A percentile compares a stretch with the other conserved stretches of the same genome.
These are phyloP conservation scores for Fusarium sp. DNA, from an alignment of 2,329 filamentous ascomycete genomes.

Conservation along the genomic window DNA sequence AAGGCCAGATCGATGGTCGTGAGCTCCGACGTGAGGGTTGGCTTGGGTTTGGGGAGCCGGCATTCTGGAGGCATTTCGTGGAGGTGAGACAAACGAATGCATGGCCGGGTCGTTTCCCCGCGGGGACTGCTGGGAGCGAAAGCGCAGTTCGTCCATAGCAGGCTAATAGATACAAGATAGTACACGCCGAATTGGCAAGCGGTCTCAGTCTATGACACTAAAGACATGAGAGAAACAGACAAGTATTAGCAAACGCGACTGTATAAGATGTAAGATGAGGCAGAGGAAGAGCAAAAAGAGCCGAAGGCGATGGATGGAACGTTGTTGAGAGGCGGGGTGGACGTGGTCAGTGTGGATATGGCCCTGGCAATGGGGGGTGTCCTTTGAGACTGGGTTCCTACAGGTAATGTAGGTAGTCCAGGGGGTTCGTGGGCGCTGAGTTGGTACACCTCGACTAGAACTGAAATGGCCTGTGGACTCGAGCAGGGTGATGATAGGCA, in stretches of 20 bases:
- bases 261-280: constrained; percentile 35
- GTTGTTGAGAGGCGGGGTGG: constrained; percentile 51
- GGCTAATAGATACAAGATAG: constrained; percentile 56
- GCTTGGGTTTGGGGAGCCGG: constrained; percentile 63
- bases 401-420: constrained; percentile 27
- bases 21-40: constrained; percentile 55
- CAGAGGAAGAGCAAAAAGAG: constrained; percentile 42
- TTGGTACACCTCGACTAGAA: constrained; percentile 30
- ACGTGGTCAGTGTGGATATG: constrained; percentile 47
- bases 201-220: constrained; percentile 49
- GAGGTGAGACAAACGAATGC: constrained; percentile 78
- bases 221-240: constrained; percentile 52
- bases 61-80: constrained; percentile 75
- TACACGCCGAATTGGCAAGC: constrained; percentile 55
- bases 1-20: constrained; percentile 80
- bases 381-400: constrained; percentile 35
- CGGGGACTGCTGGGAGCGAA: constrained; percentile 80
- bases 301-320: constrained; percentile 47
- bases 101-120: constrained; percentile 77
- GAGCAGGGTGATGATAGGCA: constrained; percentile 22
- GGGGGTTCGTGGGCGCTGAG: constrained; percentile 31
- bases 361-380: constrained; percentile 39
- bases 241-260: constrained; percentile 46
- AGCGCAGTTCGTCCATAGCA: constrained; percentile 81
- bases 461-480: constrained; percentile 20